Evolutionary conservation across 139 green algal species (phyloP), one percentile per base, ranked within the genome.

Genomic region (Volvox reticuliferus): DNA sequence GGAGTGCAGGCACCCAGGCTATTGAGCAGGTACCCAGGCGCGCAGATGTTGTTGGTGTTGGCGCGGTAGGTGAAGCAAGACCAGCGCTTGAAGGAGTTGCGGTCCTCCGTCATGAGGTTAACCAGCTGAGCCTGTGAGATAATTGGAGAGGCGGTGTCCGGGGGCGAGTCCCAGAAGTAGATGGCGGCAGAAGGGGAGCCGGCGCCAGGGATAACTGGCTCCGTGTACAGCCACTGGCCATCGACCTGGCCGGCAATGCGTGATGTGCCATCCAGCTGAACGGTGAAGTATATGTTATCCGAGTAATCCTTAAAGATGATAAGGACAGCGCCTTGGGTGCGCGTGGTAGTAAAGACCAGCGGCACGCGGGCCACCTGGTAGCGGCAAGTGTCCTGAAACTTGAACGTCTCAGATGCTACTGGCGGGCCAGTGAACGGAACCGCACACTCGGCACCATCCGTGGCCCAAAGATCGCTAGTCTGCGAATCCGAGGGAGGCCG

Each of bases 201-300:
- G 35, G 63, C 22, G 20, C 82, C 63, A 18, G 83, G 35, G 30
- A 89, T 37, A 37, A 22, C 16, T 0, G 83, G 67, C 85, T 89
- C 85, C 1, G 55, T 61, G 44, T 89, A 89, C n/a, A 89, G 69
- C 33, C 36, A 89, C 69, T 89, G 85, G 69, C 85, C 85, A 61
- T 89, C 68, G 14, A 12, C 20, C 12, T 65, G 9, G 28, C 26
- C 30, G 12, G 50, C 6, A 19, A 79, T 1, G 21, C 71, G 50
- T 18, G 19, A 5, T 14, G 21, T 83, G 50, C 24, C 86, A 6
- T 83, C 55, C 30, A 90, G 50, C 50, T 44, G 13, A 1, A 63
- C 12, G 20, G 71, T 90, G 86, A 77, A 90, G 71, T 90, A 90
- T 19, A 90, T 90, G 86, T 83, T 83, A 67, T 90, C 86, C 2